Percentiles rank a stretch among this genome's conserved stretches.
phyloP scores from a whole-genome alignment of 108 stramenopile species.

The Skeletonema costatum region DNA sequence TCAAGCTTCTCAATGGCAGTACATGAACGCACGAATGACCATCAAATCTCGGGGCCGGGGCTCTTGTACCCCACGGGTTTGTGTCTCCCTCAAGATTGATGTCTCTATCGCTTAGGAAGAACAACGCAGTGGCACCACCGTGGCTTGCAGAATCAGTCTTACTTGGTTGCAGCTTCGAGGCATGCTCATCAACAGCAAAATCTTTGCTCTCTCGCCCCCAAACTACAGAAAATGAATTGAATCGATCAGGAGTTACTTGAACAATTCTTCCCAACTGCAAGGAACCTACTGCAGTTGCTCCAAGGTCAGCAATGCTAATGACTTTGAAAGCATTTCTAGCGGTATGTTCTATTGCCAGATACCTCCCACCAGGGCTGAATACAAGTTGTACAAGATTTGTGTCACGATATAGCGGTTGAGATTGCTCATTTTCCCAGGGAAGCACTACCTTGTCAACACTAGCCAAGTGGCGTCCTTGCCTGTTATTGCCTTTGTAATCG shows the following conservation, averaged over 20 bases:
- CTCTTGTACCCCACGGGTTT: slow-evolving; percentile 72
- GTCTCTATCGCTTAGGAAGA: slow-evolving; percentile 73
- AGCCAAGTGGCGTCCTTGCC: not conserved
- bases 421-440: slow-evolving; percentile 61
- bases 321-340: slow-evolving; percentile 70
- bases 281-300: slow-evolving; percentile 40
- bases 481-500: slow-evolving; percentile 12
- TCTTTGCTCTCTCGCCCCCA: slow-evolving; percentile 56
- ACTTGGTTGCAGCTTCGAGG: slow-evolving; percentile 23
- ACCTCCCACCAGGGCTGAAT: slow-evolving; percentile 65
- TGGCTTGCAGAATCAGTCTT: slow-evolving; percentile 11
- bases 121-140: slow-evolving; percentile 49
- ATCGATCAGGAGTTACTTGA: slow-evolving; percentile 68
- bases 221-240: slow-evolving; percentile 48
- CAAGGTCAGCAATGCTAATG: slow-evolving; percentile 73
- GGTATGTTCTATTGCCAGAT: slow-evolving; percentile 60
- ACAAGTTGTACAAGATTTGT: slow-evolving; percentile 27
- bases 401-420: slow-evolving; percentile 51
- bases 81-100: slow-evolving; percentile 46
- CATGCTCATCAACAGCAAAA: slow-evolving; percentile 11
- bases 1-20: slow-evolving; percentile 43
- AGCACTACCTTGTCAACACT: slow-evolving; percentile 35
- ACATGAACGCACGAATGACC: slow-evolving; percentile 40
- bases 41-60: slow-evolving; percentile 63
- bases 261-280: slow-evolving; percentile 65